Conservation (phyloP, 2,329 filamentous ascomycete genomes). For the Lasiodiplodia gonubiensis region DNA sequence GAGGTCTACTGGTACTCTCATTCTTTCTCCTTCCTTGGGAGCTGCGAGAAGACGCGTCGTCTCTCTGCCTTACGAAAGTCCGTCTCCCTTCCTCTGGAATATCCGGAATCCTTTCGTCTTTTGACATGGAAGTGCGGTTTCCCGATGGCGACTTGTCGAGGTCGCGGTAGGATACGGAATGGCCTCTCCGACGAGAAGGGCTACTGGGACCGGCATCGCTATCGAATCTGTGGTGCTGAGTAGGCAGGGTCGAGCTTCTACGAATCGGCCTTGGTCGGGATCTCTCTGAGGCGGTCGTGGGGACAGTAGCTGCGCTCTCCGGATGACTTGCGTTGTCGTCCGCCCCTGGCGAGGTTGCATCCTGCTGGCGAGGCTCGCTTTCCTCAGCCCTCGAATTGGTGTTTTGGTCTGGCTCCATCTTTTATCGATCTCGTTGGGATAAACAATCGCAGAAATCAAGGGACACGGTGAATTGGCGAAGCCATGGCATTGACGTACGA, state of each 20-base stretch:
- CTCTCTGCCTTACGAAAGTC: background rate
- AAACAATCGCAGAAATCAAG: background rate
- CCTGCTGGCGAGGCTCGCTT: background rate
- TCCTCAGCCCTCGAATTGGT: background rate
- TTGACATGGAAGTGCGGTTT: background rate
- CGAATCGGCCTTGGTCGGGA: conserved; percentile 5
- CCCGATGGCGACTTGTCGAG: background rate
- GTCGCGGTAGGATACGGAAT: conserved; percentile 3
- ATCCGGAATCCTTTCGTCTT: background rate
- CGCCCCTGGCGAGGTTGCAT: background rate
- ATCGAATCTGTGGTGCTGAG: background rate
- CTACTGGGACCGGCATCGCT: conserved; percentile 3
- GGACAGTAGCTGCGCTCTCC: background rate
- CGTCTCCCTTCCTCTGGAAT: background rate
- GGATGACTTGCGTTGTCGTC: conserved; percentile 1
- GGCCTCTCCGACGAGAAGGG: background rate
- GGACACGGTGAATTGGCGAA: background rate
- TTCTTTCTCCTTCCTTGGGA: conserved; percentile 9
- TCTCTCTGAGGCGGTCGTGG: background rate
- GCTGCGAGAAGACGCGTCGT: background rate
- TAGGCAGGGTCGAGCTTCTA: conserved; percentile 12
- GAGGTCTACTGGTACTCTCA: background rate
- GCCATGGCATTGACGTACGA: background rate
- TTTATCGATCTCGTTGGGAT: background rate
- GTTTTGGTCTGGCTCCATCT: background rate